A percentile compares a stretch with the other conserved stretches of the same genome.
Conservation (phyloP, 495 filamentous ascomycete species). For the Talaromyces nanjingensis region DNA sequence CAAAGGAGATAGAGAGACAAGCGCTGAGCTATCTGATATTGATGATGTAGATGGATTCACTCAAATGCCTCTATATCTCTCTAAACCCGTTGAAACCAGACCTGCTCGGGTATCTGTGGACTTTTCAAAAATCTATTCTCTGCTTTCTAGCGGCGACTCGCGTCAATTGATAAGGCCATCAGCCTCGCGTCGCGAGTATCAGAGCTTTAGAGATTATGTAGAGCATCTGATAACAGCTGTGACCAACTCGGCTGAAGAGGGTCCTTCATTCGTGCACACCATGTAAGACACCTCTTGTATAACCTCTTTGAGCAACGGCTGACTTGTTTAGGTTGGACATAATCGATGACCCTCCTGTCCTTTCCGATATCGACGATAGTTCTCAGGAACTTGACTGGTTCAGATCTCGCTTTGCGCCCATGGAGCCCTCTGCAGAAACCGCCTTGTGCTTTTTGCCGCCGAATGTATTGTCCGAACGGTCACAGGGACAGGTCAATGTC, state of each 20-base stretch:
- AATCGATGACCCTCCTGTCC: neutral
- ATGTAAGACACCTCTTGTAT: slow-evolving; percentile 1
- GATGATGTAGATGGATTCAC: neutral
- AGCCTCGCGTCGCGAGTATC: neutral
- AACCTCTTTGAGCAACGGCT: neutral
- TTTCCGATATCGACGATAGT: slow-evolving; percentile 6
- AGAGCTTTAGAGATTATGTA: slow-evolving; percentile 6
- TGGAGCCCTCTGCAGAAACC: neutral
- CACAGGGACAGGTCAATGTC: neutral
- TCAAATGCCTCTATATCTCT: neutral
- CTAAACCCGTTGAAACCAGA: neutral
- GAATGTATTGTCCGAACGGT: neutral
- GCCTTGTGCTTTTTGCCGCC: neutral
- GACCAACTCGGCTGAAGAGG: neutral
- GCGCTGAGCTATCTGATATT: neutral
- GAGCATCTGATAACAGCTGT: neutral
- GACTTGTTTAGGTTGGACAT: slow-evolving; percentile 4
- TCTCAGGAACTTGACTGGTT: slow-evolving; percentile 2
- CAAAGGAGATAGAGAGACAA: neutral
- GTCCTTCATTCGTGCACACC: neutral
- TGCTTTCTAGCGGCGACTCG: neutral
- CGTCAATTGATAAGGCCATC: neutral
- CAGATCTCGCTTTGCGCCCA: neutral
- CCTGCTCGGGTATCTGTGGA: neutral
- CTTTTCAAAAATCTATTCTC: neutral